Evolutionary conservation across 495 filamentous ascomycete species (phyloP).

Genomic region (Aspergillus mulundensis): DNA sequence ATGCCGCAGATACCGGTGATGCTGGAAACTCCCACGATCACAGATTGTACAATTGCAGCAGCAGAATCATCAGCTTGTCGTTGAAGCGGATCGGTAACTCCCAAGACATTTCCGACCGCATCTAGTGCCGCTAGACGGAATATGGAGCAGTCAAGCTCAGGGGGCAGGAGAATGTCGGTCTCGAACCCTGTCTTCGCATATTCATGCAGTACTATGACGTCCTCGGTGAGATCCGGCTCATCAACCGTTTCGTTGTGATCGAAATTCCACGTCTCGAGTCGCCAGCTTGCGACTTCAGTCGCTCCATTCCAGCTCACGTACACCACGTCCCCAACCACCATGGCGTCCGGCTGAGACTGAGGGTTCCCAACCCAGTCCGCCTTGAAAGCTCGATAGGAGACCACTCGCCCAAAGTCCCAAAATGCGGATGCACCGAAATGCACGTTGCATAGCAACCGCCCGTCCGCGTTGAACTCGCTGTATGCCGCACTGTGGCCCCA

Average conservation of each 20-base stretch:
- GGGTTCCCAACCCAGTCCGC: conserved; percentile 34
- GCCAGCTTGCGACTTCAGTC: conserved; percentile 39
- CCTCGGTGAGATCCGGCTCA: not conserved
- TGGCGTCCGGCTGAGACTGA: conserved; percentile 25
- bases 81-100: conserved; percentile 19
- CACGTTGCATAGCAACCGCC: conserved; percentile 44
- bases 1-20: conserved; percentile 10
- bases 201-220: conserved; percentile 5
- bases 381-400: conserved; percentile 37
- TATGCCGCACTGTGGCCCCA: conserved; percentile 55
- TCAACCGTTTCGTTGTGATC: conserved; percentile 5
- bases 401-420: conserved; percentile 35
- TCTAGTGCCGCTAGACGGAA: conserved; percentile 25
- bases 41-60: conserved; percentile 6
- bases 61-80: not conserved
- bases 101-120: conserved; percentile 18
- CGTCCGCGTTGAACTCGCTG: conserved; percentile 51
- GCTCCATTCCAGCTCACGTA: conserved; percentile 48
- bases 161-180: conserved; percentile 20
- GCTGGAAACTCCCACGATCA: conserved; percentile 15
- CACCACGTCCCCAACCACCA: conserved; percentile 21
- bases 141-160: conserved; percentile 6
- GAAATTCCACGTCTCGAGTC: conserved; percentile 29
- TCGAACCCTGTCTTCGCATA: conserved; percentile 23
- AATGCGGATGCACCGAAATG: conserved; percentile 36